Base-by-base conservation (phyloP, 2,329 filamentous ascomycete species). In the Cyphellophora attinorum region DNA sequence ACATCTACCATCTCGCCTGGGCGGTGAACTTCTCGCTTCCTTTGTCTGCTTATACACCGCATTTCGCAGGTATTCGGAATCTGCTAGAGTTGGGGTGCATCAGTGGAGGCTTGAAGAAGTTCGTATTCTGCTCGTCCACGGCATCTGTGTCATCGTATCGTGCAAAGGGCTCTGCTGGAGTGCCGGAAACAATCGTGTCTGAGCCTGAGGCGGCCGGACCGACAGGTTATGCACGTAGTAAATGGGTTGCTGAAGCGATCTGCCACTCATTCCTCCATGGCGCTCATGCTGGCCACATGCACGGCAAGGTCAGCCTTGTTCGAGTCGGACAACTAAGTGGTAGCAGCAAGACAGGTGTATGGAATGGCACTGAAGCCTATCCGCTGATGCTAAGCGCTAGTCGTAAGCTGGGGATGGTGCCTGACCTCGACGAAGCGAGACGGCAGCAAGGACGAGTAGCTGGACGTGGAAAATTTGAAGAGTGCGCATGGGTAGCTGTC, bases 1-100 rank as follows among this genome's bases (percentile, higher is more conserved):
- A 65, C 2, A 60, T 84, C 12, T 66, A 82, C 35, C 76, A 80
- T 50, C 62, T 75, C 5, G 75, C 75, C 13, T 80, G 76, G 76
- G 63, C 69, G 2, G 76, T 80, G 12, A 79, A 80, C 53, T 80
- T 80, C 57, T 68, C 66, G 16, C 59, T 75, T 34, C 63, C 66
- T 3, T 58, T 80, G 1, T 55, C 54, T 25, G 72, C 66, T 39
- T 80, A 79, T 45, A 64, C 64, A 31, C 60, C 72, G 41, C 67
- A 68, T 42, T 66, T 78, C 19, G 55, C 59, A 3, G 67, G 62
- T 17, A 54, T 72, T 8, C 55, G 54, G 6, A 64, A 74, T 41
- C 54, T 76, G 1, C 51, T 76, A 21, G n/a, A n/a, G n/a, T n/a
- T n/a, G n/a, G n/a, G n/a, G n/a, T n/a, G n/a, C n/a, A n/a, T n/a